Percentiles rank a stretch among this genome's conserved stretches.
These are phyloP conservation scores for Pseudophaeomoniella oleicola DNA, from an alignment of 2,329 filamentous ascomycete species.

Conservation along the genomic window DNA sequence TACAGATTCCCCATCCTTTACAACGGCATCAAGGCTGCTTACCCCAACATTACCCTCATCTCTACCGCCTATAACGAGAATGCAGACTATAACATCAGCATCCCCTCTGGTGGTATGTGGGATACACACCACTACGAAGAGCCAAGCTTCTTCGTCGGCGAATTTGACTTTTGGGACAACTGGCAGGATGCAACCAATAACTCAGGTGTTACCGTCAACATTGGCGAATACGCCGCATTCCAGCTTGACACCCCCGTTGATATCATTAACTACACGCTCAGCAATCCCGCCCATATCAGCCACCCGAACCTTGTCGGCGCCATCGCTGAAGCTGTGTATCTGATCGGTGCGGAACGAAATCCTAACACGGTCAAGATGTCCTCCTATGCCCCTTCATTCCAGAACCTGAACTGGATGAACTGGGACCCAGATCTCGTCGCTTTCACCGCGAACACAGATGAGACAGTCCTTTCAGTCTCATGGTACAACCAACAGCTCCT, in stretches of 20 bases:
- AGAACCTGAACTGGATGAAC: conserved; percentile 10
- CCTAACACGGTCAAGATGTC: conserved; percentile 6
- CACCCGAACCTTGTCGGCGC: conserved; percentile 45
- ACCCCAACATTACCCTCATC: conserved; percentile 43
- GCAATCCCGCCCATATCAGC: conserved; percentile 27
- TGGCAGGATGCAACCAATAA: conserved; percentile 13
- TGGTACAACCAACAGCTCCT: conserved; percentile 23
- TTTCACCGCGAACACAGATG: conserved; percentile 15
- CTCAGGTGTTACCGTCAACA: conserved; percentile 16
- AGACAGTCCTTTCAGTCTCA: conserved; percentile 17
- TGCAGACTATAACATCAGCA: conserved; percentile 17
- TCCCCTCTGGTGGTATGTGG: conserved; percentile 20
- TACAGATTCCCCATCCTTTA: conserved; percentile 46
- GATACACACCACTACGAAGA: conserved; percentile 30
- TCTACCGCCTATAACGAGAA: conserved; percentile 25
- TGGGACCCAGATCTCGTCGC: conserved; percentile 22
- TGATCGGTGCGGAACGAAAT: conserved; percentile 45
- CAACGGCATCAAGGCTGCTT: conserved; percentile 40
- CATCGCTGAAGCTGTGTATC: conserved; percentile 50
- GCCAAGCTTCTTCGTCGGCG: conserved; percentile 22
- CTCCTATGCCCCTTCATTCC: conserved; percentile 8
- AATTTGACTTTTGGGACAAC: conserved; percentile 28
- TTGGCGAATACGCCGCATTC: conserved; percentile 22
- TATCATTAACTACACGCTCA: conserved; percentile 32
- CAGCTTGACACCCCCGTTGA: conserved; percentile 29